Percentiles rank a stretch among this genome's conserved stretches.
These are phyloP conservation scores for Astrothelium macrocarpum DNA, from an alignment of 495 filamentous ascomycete genomes.

Conservation along the genomic window DNA sequence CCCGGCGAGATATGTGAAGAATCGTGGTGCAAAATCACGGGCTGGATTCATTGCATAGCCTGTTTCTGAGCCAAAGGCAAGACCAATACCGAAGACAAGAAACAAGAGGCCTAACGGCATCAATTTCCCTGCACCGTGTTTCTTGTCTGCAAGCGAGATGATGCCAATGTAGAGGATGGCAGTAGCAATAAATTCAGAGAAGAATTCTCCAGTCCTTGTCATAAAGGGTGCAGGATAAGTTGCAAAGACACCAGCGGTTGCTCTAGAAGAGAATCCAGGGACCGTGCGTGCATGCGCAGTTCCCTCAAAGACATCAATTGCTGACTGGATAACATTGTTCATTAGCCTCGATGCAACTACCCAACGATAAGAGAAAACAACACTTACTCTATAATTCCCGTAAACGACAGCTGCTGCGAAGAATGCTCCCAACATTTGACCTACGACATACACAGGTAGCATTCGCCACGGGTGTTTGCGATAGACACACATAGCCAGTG, in stretches of 20 bases:
- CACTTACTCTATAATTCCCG: slow-evolving; percentile 24
- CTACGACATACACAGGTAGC: slow-evolving; percentile 28
- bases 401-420: slow-evolving; percentile 28
- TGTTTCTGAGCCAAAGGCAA: slow-evolving; percentile 61
- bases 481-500: slow-evolving; percentile 52
- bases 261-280: slow-evolving; percentile 38
- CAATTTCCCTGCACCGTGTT: slow-evolving; percentile 35
- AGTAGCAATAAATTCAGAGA: slow-evolving; percentile 54
- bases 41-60: slow-evolving; percentile 62
- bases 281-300: slow-evolving; percentile 46
- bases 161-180: slow-evolving; percentile 57
- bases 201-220: slow-evolving; percentile 49
- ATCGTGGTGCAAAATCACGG: slow-evolving; percentile 54
- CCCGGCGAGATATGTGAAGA: slow-evolving; percentile 51
- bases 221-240: slow-evolving; percentile 53
- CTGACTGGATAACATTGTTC: slow-evolving; percentile 14
- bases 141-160: slow-evolving; percentile 53
- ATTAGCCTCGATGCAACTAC: slow-evolving; percentile 8
- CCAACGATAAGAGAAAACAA: not conserved
- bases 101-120: slow-evolving; percentile 52
- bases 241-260: slow-evolving; percentile 56
- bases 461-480: slow-evolving; percentile 50
- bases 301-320: slow-evolving; percentile 48
- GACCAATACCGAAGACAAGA: slow-evolving; percentile 56
- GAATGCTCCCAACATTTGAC: slow-evolving; percentile 28